A percentile compares a stretch with the other conserved stretches of the same genome.
These are phyloP conservation scores for Lipomyces sp. DNA, from an alignment of 805 yeast genomes.

Conservation along the genomic window DNA sequence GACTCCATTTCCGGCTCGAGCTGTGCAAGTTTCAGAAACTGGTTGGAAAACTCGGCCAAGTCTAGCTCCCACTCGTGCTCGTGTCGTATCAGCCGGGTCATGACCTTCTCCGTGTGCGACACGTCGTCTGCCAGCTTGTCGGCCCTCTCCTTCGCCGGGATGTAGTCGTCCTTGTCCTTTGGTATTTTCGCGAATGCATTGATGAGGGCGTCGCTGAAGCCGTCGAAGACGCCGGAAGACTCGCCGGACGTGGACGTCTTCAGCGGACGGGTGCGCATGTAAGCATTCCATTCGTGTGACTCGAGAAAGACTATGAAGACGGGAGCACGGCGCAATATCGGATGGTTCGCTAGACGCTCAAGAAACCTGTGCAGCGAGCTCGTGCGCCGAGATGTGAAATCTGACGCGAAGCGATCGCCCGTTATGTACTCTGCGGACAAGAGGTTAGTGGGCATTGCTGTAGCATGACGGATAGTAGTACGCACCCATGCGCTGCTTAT, in stretches of 20 bases:
- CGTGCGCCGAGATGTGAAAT: constrained; percentile 79
- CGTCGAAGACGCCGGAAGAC: constrained; percentile 56
- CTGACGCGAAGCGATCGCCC: constrained; percentile 85
- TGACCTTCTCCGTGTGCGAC: constrained; percentile 71
- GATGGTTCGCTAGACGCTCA: constrained; percentile 70
- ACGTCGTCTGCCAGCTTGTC: constrained; percentile 84
- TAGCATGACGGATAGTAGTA: background rate
- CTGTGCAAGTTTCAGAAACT: constrained; percentile 62
- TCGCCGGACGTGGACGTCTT: constrained; percentile 37
- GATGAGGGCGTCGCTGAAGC: constrained; percentile 86
- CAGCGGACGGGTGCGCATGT: constrained; percentile 48
- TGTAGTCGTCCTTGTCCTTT: constrained; percentile 65
- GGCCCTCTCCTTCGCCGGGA: constrained; percentile 76
- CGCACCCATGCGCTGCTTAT: constrained; percentile 65
- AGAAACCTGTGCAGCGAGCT: constrained; percentile 75
- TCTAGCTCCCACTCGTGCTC: constrained; percentile 72
- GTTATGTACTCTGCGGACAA: constrained; percentile 69
- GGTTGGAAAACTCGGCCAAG: constrained; percentile 65
- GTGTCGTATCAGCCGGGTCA: constrained; percentile 65
- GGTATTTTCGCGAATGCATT: constrained; percentile 83
- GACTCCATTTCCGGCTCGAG: constrained; percentile 46
- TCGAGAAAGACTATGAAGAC: constrained; percentile 70
- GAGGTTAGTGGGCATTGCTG: too few species aligned
- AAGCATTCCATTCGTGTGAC: constrained; percentile 69
- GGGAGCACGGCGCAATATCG: constrained; percentile 63